phyloP scores from a whole-genome alignment of 139 green algal species.

The Volvox africanus region DNA sequence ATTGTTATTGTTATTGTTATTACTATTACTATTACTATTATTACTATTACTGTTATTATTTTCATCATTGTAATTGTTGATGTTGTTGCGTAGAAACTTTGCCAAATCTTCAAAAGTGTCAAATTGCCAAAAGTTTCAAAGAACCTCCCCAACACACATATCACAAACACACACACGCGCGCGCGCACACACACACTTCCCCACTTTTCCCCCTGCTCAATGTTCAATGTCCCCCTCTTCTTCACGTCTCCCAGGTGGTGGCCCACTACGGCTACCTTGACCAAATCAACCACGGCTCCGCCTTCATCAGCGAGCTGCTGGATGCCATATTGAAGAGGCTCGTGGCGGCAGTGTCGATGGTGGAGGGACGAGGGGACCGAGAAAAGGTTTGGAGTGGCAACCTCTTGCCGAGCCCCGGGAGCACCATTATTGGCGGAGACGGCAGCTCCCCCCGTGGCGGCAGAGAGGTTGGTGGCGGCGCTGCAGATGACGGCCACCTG shows the following conservation, averaged over 20 bases:
- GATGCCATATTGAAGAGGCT: not conserved
- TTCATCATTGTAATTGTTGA: not conserved
- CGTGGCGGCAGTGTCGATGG: not conserved
- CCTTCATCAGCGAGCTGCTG: conserved; percentile 54
- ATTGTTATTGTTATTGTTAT: too few species aligned
- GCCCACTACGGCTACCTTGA: conserved; percentile 70
- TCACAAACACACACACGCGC: too few species aligned
- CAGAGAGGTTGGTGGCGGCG: not conserved
- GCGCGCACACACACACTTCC: too few species aligned
- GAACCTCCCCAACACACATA: not conserved
- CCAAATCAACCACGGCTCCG: conserved; percentile 47
- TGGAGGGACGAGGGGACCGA: not conserved
- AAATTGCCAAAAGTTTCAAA: not conserved
- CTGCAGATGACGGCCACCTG: not conserved
- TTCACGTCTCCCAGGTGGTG: conserved; percentile 51
- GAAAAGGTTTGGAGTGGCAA: not conserved
- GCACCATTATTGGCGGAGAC: not conserved
- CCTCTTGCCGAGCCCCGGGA: not conserved
- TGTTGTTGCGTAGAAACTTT: not conserved
- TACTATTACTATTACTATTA: too few species aligned
- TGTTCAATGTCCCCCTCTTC: not conserved
- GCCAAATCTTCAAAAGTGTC: not conserved
- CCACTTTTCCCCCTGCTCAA: not conserved
- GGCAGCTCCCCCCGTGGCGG: not conserved
- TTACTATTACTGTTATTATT: not conserved